Percentiles rank a stretch among this genome's conserved stretches.
phyloP scores from a whole-genome alignment of 805 yeast species.

The Kluyveromyces wickerhamii region DNA sequence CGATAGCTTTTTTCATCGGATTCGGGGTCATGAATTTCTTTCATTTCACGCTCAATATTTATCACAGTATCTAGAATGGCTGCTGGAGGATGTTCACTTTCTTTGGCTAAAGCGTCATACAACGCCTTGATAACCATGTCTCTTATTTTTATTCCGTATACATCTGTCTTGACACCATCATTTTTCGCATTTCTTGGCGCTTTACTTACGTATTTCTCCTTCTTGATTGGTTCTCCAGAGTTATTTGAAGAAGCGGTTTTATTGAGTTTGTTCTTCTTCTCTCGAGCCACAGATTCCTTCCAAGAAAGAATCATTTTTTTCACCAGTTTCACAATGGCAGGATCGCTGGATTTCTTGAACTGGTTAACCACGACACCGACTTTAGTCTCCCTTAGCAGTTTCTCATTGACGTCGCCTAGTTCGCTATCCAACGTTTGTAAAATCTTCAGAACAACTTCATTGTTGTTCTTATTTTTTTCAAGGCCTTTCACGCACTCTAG shows the following conservation, averaged over 20 bases:
- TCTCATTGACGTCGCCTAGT: constrained; percentile 67
- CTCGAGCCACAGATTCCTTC: constrained; percentile 80
- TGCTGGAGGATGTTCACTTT: constrained; percentile 53
- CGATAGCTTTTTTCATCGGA: constrained; percentile 51
- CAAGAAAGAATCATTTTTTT: constrained; percentile 77
- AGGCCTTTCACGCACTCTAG: constrained; percentile 58
- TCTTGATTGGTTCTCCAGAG: constrained; percentile 16
- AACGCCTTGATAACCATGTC: constrained; percentile 77
- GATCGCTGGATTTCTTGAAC: constrained; percentile 57
- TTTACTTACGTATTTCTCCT: constrained; percentile 37
- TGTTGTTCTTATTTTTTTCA: constrained; percentile 57
- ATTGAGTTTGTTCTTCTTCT: constrained; percentile 33
- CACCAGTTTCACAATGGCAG: constrained; percentile 63
- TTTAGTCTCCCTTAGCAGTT: constrained; percentile 78
- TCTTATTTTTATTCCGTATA: constrained; percentile 72
- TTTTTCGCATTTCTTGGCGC: constrained; percentile 70
- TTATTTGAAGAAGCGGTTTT: constrained; percentile 12
- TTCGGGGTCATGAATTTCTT: constrained; percentile 48
- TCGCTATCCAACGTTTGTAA: constrained; percentile 58
- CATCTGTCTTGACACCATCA: constrained; percentile 66
- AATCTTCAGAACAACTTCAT: constrained; percentile 58
- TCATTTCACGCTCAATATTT: constrained; percentile 68
- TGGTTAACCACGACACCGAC: constrained; percentile 97
- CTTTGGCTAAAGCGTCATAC: constrained; percentile 85
- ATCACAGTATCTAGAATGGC: constrained; percentile 56